Evolutionary conservation across 345 rosid genomes (phyloP), one percentile per base, ranked within the genome.

Genomic region (Dipteronia sinensis): DNA sequence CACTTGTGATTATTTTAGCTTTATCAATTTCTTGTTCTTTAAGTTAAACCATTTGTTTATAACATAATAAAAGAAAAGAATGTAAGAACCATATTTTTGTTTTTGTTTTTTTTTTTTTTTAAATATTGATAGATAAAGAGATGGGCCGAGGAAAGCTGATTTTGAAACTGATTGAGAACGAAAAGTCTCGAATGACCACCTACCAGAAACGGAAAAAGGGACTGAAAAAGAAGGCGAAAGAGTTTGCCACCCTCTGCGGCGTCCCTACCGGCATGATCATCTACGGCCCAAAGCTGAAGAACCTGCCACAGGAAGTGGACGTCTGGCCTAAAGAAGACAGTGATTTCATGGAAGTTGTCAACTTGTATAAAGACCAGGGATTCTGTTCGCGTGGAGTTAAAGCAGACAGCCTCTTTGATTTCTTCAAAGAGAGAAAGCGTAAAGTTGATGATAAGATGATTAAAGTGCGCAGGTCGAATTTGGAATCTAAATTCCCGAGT

Each of bases 251-350:
- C 3, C 73, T 76, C 8, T 86, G 89, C 10, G 87, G 82, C 10
- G 81, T 86, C 8, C 74, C 83, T n/a, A 75, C 85, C 0, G 82
- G 87, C 78, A 55, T 86, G 71, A 75, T 86, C 63, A 78, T 86
- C 67, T 83, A 83, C 6, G 87, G 87, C 0, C 87, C 85, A 1
- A 67, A 11, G 59, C 19, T 38, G 8, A 44, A 77, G 15, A 55
- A 69, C 22, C 49, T 75, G 34, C 74, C 71, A 59, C 51, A 10
- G 27, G 78, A 72, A 25, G 79, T 81, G 0, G 89, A 82, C 20
- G 27, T 78, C 25, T 86, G 85, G 85, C 87, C 89, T 0, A 47
- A 15, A 25, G 75, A 83, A 3, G 73, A 58, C 20, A 63, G 22
- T 20, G 81, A 78, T 44, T 80, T 84, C 61, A 27, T 76, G 58